Evolutionary conservation across 257 asterid species (phyloP).

Genomic region (Capsicum pubescens): DNA sequence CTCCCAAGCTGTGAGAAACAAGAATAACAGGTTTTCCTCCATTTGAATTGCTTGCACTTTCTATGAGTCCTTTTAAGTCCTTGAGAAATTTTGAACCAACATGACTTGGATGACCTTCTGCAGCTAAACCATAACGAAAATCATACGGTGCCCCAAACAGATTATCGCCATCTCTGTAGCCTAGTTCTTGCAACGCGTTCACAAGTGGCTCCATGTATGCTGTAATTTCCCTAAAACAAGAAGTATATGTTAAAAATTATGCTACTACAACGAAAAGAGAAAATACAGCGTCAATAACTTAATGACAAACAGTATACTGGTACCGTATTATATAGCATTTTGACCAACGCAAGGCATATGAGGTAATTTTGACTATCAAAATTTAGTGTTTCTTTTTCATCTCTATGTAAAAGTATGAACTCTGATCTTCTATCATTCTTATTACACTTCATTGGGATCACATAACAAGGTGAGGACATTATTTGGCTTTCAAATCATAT

Average conservation of each 20-base stretch:
- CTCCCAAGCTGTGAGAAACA: slow-evolving; percentile 80
- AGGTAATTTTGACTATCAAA: too few relatives aligned
- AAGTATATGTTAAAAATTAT: neutral
- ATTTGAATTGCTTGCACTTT: slow-evolving; percentile 59
- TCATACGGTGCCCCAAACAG: slow-evolving; percentile 91
- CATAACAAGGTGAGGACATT: too few relatives aligned
- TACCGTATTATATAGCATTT: too few relatives aligned
- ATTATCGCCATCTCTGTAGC: slow-evolving; percentile 60
- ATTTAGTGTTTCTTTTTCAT: too few relatives aligned
- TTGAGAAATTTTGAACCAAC: slow-evolving; percentile 63
- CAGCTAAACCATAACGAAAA: slow-evolving; percentile 80
- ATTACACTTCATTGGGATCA: too few relatives aligned
- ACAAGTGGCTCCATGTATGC: slow-evolving; percentile 81
- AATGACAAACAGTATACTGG: too few relatives aligned
- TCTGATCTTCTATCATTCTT: too few relatives aligned
- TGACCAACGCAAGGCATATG: too few relatives aligned
- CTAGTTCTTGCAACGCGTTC: slow-evolving; percentile 57
- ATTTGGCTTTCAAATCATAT: too few relatives aligned
- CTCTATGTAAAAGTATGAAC: too few relatives aligned
- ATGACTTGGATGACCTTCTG: slow-evolving; percentile 58
- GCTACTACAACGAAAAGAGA: neutral
- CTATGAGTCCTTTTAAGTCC: slow-evolving; percentile 57
- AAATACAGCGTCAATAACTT: too few relatives aligned
- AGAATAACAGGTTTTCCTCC: slow-evolving; percentile 66
- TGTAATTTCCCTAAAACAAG: slow-evolving; percentile 48